A percentile compares a stretch with the other conserved stretches of the same genome.
Evolutionary conservation across 2,329 filamentous ascomycete species (phyloP).

Genomic region (Ophiostoma triangulosporum): DNA sequence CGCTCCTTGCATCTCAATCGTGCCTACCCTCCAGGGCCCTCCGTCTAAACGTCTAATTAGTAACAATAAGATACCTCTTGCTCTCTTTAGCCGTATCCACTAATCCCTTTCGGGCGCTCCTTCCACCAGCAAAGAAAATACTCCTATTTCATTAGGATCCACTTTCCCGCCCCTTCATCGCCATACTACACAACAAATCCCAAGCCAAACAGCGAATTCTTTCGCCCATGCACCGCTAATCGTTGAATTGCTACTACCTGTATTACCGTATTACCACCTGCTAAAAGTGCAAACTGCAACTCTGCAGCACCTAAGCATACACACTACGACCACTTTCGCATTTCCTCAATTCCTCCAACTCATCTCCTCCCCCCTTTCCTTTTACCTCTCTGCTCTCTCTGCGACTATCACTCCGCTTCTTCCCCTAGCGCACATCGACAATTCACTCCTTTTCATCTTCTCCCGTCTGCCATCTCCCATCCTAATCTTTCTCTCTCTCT

Average conservation of each 20-base stretch:
- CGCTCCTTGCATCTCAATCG: not conserved
- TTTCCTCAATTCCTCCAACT: not conserved
- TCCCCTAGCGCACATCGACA: conserved; percentile 5
- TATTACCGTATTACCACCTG: too few species aligned
- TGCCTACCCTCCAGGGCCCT: not conserved
- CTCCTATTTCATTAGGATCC: conserved; percentile 7
- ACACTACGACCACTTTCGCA: conserved; percentile 5
- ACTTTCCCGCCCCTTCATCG: conserved; percentile 6
- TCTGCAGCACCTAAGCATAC: too few species aligned
- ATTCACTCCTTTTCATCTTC: conserved; percentile 4
- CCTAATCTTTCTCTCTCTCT: not conserved
- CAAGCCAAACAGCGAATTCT: not conserved
- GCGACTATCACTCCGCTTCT: not conserved
- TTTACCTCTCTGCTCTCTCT: not conserved
- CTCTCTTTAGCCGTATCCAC: too few species aligned
- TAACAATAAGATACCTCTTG: too few species aligned
- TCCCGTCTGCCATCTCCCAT: conserved; percentile 1
- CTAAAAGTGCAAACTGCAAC: not conserved
- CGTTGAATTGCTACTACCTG: not conserved
- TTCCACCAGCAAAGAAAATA: not conserved
- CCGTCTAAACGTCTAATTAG: too few species aligned
- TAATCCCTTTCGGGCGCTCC: conserved; percentile 2
- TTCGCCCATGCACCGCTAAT: too few species aligned
- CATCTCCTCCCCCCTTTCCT: not conserved
- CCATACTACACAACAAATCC: too few species aligned